Conservation (phyloP, 805 yeast species). For the Saccharomycopsis oosterbeekiorum region DNA sequence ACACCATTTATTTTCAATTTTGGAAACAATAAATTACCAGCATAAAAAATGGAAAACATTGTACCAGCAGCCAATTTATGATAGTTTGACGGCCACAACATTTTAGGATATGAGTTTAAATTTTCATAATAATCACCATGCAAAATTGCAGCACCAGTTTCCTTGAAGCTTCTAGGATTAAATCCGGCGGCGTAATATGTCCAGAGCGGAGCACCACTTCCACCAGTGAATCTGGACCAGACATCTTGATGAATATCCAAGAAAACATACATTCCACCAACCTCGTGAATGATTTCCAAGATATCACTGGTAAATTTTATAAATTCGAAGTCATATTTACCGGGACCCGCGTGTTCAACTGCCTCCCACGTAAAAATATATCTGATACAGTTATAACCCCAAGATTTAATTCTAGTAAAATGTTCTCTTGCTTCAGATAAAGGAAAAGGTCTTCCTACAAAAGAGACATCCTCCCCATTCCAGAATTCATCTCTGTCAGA, state of each 20-base stretch:
- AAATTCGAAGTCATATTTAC: conserved; percentile 65
- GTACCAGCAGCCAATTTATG: conserved; percentile 61
- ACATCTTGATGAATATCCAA: conserved; percentile 91
- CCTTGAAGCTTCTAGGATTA: conserved; percentile 60
- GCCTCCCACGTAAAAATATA: conserved; percentile 88
- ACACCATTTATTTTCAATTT: conserved; percentile 57
- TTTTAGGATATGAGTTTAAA: conserved; percentile 46
- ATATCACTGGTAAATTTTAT: conserved; percentile 59
- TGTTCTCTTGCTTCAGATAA: conserved; percentile 63
- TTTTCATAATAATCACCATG: conserved; percentile 40
- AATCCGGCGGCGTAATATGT: conserved; percentile 83
- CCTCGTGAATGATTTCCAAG: conserved; percentile 42
- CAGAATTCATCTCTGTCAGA: conserved; percentile 34
- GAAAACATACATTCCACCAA: conserved; percentile 71
- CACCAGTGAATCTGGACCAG: conserved; percentile 85
- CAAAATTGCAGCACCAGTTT: conserved; percentile 70
- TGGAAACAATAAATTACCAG: conserved; percentile 72
- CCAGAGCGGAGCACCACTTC: conserved; percentile 94
- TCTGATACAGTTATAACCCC: conserved; percentile 77
- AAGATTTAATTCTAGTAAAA: conserved; percentile 54
- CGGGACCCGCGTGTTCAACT: conserved; percentile 82
- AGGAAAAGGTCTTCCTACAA: conserved; percentile 75
- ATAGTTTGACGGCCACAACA: conserved; percentile 92
- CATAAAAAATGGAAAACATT: conserved; percentile 81
- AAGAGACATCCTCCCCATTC: conserved; percentile 68